A percentile compares a stretch with the other conserved stretches of the same genome.
Evolutionary conservation across 139 green algal species (phyloP).

Genomic region (Chlorella vulgaris): DNA sequence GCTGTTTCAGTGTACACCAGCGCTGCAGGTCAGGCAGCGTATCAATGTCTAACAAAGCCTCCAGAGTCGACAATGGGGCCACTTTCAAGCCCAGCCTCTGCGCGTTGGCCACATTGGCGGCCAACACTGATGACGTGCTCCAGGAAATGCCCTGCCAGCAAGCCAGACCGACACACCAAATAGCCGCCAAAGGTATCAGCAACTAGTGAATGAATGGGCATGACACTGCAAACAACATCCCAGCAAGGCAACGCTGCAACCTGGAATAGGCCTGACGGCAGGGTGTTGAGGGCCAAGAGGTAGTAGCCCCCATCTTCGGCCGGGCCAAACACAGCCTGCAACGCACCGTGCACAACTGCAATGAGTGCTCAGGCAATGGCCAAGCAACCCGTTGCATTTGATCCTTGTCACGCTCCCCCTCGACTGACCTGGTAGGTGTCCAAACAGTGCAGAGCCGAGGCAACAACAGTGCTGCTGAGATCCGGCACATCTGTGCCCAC

Average conservation of each 20-base stretch:
- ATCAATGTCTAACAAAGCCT: constrained; percentile 60
- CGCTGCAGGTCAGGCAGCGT: constrained; percentile 48
- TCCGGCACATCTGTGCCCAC: constrained; percentile 75
- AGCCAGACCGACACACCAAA: neutral
- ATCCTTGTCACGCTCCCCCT: too few species aligned
- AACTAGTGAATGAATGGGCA: neutral
- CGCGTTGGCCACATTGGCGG: constrained; percentile 36
- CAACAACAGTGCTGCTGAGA: constrained; percentile 43
- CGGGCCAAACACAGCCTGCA: constrained; percentile 68
- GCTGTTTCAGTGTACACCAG: constrained; percentile 31
- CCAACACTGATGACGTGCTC: constrained; percentile 56
- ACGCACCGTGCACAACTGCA: neutral
- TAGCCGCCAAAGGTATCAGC: neutral
- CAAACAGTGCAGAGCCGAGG: constrained; percentile 4
- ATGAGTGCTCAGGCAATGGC: too few species aligned
- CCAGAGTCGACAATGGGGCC: constrained; percentile 39
- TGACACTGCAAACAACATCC: too few species aligned
- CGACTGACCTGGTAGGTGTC: constrained; percentile 17
- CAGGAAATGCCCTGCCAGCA: constrained; percentile 50
- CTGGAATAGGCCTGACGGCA: constrained; percentile 24
- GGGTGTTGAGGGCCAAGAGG: constrained; percentile 57
- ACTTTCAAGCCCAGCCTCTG: constrained; percentile 40
- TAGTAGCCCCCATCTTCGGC: constrained; percentile 77
- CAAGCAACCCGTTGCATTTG: too few species aligned
- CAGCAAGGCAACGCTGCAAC: too few species aligned